Evolutionary conservation across 2,329 filamentous ascomycete genomes (phyloP).

Genomic region (Penicillium sp.): DNA sequence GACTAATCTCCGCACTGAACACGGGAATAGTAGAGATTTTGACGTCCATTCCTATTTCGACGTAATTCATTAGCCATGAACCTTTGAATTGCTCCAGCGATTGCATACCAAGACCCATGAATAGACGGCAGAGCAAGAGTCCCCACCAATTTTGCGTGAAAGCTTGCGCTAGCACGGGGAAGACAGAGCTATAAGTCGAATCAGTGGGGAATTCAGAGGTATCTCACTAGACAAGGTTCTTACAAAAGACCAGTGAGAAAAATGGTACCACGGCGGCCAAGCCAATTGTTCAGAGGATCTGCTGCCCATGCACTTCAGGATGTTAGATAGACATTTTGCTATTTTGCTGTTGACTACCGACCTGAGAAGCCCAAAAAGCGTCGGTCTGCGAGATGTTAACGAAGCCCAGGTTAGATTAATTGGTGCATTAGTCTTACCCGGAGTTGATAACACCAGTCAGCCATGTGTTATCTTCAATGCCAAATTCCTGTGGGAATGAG

Average conservation of each 20-base stretch:
- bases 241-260: conserved; percentile 32
- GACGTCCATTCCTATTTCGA: conserved; percentile 23
- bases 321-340: not conserved
- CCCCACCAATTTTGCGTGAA: conserved; percentile 29
- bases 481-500: conserved; percentile 39
- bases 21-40: conserved; percentile 31
- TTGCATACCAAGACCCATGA: conserved; percentile 27
- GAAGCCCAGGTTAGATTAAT: not conserved
- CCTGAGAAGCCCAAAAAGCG: conserved; percentile 16
- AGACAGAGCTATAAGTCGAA: conserved; percentile 16
- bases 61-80: not conserved
- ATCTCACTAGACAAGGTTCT: not conserved
- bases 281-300: conserved; percentile 30
- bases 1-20: conserved; percentile 28
- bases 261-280: conserved; percentile 30
- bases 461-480: conserved; percentile 37
- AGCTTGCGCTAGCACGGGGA: conserved; percentile 29
- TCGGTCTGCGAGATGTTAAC: conserved; percentile 3
- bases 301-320: conserved; percentile 24
- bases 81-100: not conserved
- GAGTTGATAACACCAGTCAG: conserved; percentile 48
- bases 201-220: not conserved
- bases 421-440: conserved; percentile 26
- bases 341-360: not conserved
- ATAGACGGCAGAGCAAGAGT: conserved; percentile 27